These are phyloP conservation scores for Lachnellula cervina DNA, from an alignment of 2,329 filamentous ascomycete genomes.

Conservation along the genomic window DNA sequence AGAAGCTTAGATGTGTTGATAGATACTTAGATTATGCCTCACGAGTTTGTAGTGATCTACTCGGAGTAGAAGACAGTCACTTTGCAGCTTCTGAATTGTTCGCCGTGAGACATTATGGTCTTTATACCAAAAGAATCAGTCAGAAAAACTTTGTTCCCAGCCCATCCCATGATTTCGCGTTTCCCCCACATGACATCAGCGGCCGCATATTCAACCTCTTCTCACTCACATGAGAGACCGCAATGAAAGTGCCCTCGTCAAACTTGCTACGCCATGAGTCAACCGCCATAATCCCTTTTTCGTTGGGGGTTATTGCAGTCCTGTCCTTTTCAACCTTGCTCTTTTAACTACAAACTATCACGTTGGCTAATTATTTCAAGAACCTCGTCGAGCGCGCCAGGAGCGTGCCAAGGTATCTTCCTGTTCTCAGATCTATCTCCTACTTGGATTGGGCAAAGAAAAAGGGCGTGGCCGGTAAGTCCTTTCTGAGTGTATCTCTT, in stretches of 20 bases:
- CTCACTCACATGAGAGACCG: not conserved
- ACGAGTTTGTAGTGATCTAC: no score
- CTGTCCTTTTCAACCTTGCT: not conserved
- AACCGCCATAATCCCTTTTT: not conserved
- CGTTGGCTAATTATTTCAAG: conserved; percentile 26
- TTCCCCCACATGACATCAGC: no score
- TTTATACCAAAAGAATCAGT: no score
- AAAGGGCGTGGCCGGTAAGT: conserved; percentile 17
- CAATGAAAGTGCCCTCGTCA: not conserved
- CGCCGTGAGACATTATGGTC: no score
- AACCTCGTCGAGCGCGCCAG: conserved; percentile 14
- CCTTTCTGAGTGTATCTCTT: no score
- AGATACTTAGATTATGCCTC: no score
- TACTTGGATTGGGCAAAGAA: conserved; percentile 18
- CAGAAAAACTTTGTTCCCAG: no score
- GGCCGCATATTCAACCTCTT: no score
- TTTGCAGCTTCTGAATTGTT: no score
- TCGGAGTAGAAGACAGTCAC: no score
- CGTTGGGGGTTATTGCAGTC: not conserved
- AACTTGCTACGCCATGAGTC: not conserved
- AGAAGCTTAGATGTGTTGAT: no score
- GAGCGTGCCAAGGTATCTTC: conserved; percentile 21
- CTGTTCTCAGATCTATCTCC: conserved; percentile 13
- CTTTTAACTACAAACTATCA: conserved; percentile 6
- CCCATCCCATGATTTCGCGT: no score